These are phyloP conservation scores for Mucor racemosus DNA, from an alignment of 371 early-diverging fungal genomes.

Conservation along the genomic window DNA sequence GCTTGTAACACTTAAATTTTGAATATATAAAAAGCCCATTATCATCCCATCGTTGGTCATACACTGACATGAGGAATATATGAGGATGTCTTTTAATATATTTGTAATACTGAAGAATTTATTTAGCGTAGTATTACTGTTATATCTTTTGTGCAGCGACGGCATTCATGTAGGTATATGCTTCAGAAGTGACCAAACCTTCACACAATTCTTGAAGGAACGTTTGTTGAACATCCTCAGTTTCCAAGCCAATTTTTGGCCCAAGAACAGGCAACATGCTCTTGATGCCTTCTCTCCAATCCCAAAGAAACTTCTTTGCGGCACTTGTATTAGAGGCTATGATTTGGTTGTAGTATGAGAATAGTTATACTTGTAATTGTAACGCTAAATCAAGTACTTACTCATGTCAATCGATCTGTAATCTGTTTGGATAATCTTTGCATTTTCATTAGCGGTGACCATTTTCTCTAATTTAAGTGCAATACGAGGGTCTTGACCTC, in stretches of 20 bases:
- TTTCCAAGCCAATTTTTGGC: conserved; percentile 17
- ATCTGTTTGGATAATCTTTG: conserved; percentile 22
- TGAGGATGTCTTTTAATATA: too few relatives aligned
- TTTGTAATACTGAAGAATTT: too few relatives aligned
- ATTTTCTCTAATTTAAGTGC: conserved; percentile 19
- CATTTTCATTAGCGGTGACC: conserved; percentile 13
- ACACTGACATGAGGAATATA: too few relatives aligned
- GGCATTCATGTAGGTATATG: conserved; percentile 16
- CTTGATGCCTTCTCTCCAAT: conserved; percentile 25
- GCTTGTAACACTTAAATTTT: too few relatives aligned
- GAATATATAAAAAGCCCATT: too few relatives aligned
- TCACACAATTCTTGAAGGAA: conserved; percentile 1
- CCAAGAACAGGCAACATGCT: conserved; percentile 21
- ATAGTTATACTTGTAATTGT: not conserved
- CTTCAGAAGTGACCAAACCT: conserved; percentile 4
- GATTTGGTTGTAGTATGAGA: too few relatives aligned
- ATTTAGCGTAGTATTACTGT: not conserved
- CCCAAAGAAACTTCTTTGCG: conserved; percentile 32
- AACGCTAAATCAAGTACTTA: conserved; percentile 16
- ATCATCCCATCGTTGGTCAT: too few relatives aligned
- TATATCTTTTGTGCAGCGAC: conserved; percentile 19
- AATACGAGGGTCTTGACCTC: conserved; percentile 33
- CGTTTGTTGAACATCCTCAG: conserved; percentile 3
- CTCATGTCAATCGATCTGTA: conserved; percentile 27
- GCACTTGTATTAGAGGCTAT: conserved; percentile 20